Percentiles rank a stretch among this genome's conserved stretches.
These are phyloP conservation scores for Ophioceras dolichostomum DNA, from an alignment of 2,329 filamentous ascomycete species.

Conservation along the genomic window DNA sequence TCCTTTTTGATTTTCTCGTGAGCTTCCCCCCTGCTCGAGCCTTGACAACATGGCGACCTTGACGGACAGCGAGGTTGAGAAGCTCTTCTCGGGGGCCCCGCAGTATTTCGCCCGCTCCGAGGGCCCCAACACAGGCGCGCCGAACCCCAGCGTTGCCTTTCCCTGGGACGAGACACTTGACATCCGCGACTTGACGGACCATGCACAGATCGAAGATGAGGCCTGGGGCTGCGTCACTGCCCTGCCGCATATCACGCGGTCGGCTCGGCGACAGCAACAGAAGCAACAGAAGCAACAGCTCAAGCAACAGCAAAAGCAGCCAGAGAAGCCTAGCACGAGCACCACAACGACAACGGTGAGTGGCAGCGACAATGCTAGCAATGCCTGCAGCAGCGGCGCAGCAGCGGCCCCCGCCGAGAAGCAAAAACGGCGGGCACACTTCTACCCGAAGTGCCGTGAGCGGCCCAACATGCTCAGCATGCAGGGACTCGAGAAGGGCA, in stretches of 20 bases:
- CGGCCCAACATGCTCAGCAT: slow-evolving; percentile 61
- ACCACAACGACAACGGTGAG: no score
- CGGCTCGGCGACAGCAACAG: slow-evolving; percentile 9
- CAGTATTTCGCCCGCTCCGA: slow-evolving; percentile 54
- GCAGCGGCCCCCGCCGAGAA: no score
- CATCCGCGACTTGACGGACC: slow-evolving; percentile 53
- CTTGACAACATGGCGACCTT: slow-evolving; percentile 50
- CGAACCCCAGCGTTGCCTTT: slow-evolving; percentile 52
- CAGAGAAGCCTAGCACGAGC: no score
- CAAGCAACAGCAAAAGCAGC: no score
- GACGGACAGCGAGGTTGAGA: slow-evolving; percentile 47
- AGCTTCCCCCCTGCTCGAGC: no score
- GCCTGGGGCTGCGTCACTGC: slow-evolving; percentile 52
- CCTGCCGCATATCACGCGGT: slow-evolving; percentile 46
- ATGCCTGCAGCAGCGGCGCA: slow-evolving; percentile 16
- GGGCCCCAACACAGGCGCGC: slow-evolving; percentile 45
- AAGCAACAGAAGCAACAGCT: no score
- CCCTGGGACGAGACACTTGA: slow-evolving; percentile 52
- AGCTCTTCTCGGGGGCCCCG: slow-evolving; percentile 64
- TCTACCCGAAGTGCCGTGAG: slow-evolving; percentile 46
- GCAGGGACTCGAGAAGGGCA: slow-evolving; percentile 59
- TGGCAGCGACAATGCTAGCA: slow-evolving; percentile 14
- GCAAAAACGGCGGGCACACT: slow-evolving; percentile 40
- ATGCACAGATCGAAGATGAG: slow-evolving; percentile 48
- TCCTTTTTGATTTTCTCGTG: no score